phyloP scores from a whole-genome alignment of 768 basidiomycete genomes.

The Sistotremastrum niveocremeum region DNA sequence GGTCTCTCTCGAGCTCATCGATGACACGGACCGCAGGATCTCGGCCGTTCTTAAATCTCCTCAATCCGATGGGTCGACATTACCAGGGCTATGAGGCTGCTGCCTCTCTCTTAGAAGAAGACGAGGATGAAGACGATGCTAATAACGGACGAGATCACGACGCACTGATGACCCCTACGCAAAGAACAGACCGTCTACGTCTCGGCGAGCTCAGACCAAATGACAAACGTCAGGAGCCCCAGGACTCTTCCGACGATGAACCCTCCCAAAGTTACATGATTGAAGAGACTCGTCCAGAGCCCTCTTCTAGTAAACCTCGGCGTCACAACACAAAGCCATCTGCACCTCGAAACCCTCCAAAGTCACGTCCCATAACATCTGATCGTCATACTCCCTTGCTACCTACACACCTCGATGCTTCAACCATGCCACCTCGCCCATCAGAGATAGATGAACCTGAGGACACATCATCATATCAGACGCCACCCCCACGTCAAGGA shows the following conservation, averaged over 20 bases:
- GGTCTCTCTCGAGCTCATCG: too few species aligned
- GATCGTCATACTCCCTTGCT: slow-evolving; percentile 28
- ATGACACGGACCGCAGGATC: slow-evolving; percentile 33
- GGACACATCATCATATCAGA: slow-evolving; percentile 9
- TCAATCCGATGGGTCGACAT: slow-evolving; percentile 64
- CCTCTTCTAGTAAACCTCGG: slow-evolving; percentile 16
- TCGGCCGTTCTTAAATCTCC: slow-evolving; percentile 66
- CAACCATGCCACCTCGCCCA: slow-evolving; percentile 50
- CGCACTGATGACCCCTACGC: slow-evolving; percentile 29
- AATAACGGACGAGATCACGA: slow-evolving; percentile 30
- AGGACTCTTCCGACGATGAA: slow-evolving; percentile 67
- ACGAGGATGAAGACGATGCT: slow-evolving; percentile 33
- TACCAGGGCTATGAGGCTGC: slow-evolving; percentile 72
- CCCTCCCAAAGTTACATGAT: slow-evolving; percentile 81
- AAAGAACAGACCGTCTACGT: neutral
- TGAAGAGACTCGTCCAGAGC: slow-evolving; percentile 45
- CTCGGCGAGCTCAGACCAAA: slow-evolving; percentile 47
- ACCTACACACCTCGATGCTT: slow-evolving; percentile 21
- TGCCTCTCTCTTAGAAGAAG: slow-evolving; percentile 61
- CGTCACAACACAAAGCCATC: slow-evolving; percentile 17
- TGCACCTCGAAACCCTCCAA: slow-evolving; percentile 10
- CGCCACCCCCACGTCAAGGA: slow-evolving; percentile 31
- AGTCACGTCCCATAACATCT: slow-evolving; percentile 25
- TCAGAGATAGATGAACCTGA: slow-evolving; percentile 42
- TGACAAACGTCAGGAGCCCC: slow-evolving; percentile 42